Evolutionary conservation across 805 yeast species (phyloP).

Genomic region (Metschnikowia kofuensis): DNA sequence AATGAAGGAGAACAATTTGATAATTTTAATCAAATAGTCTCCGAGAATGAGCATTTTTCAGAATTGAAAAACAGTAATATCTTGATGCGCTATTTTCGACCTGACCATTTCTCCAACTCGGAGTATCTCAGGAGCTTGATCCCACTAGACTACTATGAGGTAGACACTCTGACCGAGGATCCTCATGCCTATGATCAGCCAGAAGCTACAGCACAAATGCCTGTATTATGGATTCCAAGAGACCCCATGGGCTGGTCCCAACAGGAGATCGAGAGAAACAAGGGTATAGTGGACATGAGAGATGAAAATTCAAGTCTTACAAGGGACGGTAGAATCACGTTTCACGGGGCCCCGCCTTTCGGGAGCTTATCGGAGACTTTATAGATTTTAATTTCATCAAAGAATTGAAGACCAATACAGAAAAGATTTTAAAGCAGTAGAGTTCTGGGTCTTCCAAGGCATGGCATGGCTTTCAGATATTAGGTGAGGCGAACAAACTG

Average conservation of each 20-base stretch:
- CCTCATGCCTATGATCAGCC: slow-evolving; percentile 75
- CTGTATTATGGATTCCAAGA: slow-evolving; percentile 84
- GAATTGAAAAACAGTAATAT: slow-evolving; percentile 35
- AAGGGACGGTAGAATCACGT: slow-evolving; percentile 31
- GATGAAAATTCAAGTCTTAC: slow-evolving; percentile 64
- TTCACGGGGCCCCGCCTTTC: slow-evolving; percentile 33
- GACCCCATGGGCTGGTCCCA: slow-evolving; percentile 84
- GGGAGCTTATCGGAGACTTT: background rate
- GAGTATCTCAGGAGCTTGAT: slow-evolving; percentile 31
- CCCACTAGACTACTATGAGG: slow-evolving; percentile 34
- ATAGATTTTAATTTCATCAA: too few relatives aligned
- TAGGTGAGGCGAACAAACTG: too few relatives aligned
- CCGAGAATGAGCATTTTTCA: slow-evolving; percentile 48
- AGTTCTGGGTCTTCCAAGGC: too few relatives aligned
- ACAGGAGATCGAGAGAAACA: slow-evolving; percentile 53
- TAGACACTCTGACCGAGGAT: slow-evolving; percentile 44
- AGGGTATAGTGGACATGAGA: slow-evolving; percentile 54
- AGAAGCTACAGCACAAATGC: slow-evolving; percentile 63
- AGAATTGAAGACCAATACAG: too few relatives aligned
- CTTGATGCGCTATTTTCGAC: slow-evolving; percentile 51
- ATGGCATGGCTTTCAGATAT: too few relatives aligned
- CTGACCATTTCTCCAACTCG: slow-evolving; percentile 55
- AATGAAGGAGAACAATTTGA: too few relatives aligned
- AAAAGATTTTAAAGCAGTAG: too few relatives aligned
- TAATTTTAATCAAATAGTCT: slow-evolving; percentile 6